Evolutionary conservation across 306 rosid species (phyloP).

Genomic region (Coriaria nepalensis): DNA sequence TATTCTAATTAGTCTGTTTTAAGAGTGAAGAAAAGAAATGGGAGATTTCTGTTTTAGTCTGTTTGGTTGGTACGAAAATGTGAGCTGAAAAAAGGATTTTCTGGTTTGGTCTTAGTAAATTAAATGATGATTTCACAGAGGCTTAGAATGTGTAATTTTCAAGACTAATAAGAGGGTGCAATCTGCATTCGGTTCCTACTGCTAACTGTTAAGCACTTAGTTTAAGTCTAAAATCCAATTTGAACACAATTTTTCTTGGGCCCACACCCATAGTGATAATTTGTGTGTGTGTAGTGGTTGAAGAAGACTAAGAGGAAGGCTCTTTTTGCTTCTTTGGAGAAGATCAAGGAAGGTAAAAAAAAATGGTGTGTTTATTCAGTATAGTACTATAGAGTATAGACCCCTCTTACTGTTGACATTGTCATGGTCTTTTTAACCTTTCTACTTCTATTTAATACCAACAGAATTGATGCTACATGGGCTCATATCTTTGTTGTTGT

Average conservation of each 20-base stretch:
- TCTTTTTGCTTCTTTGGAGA: conserved; percentile 73
- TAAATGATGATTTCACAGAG: not conserved
- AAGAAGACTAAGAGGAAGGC: conserved; percentile 82
- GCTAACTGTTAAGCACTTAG: too few species aligned
- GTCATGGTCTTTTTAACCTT: not conserved
- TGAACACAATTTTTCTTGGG: too few species aligned
- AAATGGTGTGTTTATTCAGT: not conserved
- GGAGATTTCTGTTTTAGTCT: not conserved
- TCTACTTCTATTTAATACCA: not conserved
- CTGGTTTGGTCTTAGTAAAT: not conserved
- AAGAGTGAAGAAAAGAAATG: not conserved
- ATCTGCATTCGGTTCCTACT: too few species aligned
- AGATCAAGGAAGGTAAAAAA: conserved; percentile 78
- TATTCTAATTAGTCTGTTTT: not conserved
- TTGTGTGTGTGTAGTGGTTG: conserved; percentile 45
- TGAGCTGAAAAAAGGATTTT: conserved; percentile 2
- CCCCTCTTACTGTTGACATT: not conserved
- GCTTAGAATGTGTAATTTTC: not conserved
- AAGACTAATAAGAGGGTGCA: too few species aligned
- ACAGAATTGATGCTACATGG: conserved; percentile 97
- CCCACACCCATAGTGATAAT: too few species aligned
- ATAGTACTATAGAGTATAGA: not conserved
- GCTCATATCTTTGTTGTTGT: conserved; percentile 78
- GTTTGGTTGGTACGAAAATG: conserved; percentile 10
- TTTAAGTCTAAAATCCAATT: too few species aligned